Percentiles rank a stretch among this genome's conserved stretches.
Conservation (phyloP, 169 alveolate species). For the Babesia caballi region DNA sequence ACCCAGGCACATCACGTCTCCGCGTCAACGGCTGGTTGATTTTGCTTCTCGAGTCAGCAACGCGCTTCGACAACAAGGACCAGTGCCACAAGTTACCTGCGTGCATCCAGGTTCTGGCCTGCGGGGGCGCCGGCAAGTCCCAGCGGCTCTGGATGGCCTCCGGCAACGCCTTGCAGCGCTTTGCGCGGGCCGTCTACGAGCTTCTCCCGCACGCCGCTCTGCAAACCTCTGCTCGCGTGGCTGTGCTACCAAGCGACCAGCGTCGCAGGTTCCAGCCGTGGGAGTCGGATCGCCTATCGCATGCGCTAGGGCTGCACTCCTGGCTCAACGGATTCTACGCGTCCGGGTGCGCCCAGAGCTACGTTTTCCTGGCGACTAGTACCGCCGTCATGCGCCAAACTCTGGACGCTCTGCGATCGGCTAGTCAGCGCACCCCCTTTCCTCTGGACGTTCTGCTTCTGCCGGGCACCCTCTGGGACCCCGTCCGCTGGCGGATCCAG, state of each 20-base stretch:
- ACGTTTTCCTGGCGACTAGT: not conserved
- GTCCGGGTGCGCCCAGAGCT: not conserved
- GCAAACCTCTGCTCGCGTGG: not conserved
- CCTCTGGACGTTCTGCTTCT: not conserved
- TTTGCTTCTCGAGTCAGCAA: not conserved
- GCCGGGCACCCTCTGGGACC: slow-evolving; percentile 36
- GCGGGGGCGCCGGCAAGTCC: not conserved
- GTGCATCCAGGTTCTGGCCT: not conserved
- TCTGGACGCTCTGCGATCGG: not conserved
- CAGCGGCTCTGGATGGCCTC: slow-evolving; percentile 2
- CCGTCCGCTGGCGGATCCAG: slow-evolving; percentile 1
- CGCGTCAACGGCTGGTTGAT: slow-evolving; percentile 19
- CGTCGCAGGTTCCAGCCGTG: not conserved
- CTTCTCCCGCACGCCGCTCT: not conserved
- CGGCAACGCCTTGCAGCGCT: slow-evolving; percentile 10
- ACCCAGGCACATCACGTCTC: not conserved
- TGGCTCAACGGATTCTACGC: not conserved
- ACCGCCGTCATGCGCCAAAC: not conserved
- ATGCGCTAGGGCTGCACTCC: slow-evolving; percentile 6
- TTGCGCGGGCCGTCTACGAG: not conserved
- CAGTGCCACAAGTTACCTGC: not conserved
- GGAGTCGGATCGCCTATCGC: slow-evolving; percentile 20
- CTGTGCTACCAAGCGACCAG: not conserved
- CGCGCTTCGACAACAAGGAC: not conserved
- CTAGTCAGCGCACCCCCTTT: not conserved